These are phyloP conservation scores for Skeletonema marinoi DNA, from an alignment of 108 stramenopile genomes.

Conservation along the genomic window DNA sequence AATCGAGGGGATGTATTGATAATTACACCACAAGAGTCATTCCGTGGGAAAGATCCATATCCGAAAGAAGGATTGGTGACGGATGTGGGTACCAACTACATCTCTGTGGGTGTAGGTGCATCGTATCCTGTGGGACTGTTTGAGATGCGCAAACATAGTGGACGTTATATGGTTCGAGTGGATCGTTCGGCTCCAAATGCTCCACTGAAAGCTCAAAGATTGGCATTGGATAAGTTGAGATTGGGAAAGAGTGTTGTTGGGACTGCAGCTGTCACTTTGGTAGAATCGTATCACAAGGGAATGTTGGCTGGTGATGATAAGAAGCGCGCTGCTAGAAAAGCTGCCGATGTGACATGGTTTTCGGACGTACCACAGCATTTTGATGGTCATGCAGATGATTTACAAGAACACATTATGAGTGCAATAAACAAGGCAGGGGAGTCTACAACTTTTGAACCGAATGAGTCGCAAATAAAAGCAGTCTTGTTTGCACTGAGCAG, in stretches of 20 bases:
- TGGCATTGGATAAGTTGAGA: constrained; percentile 47
- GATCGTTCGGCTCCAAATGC: constrained; percentile 52
- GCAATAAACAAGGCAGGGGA: constrained; percentile 29
- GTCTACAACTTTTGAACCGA: constrained; percentile 50
- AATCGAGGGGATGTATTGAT: constrained; percentile 59
- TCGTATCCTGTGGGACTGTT: constrained; percentile 66
- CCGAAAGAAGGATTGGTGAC: constrained; percentile 63
- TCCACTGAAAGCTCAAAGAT: constrained; percentile 56
- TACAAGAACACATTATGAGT: constrained; percentile 31
- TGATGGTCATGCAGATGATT: constrained; percentile 5
- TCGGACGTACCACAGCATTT: constrained; percentile 22
- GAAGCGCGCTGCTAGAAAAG: too few species aligned
- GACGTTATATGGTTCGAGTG: constrained; percentile 54
- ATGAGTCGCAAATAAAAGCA: constrained; percentile 60
- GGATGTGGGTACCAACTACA: constrained; percentile 60
- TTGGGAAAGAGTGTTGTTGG: constrained; percentile 43
- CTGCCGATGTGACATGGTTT: neutral
- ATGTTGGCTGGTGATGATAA: too few species aligned
- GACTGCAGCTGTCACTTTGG: constrained; percentile 32
- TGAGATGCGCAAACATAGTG: constrained; percentile 60
- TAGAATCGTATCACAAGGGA: constrained; percentile 20
- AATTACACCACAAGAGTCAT: constrained; percentile 40
- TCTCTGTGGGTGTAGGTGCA: constrained; percentile 57
- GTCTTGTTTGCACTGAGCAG: constrained; percentile 59
- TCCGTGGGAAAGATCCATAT: constrained; percentile 34